Evolutionary conservation across 2,329 filamentous ascomycete species (phyloP).

Genomic region (Aspergillus fructus): DNA sequence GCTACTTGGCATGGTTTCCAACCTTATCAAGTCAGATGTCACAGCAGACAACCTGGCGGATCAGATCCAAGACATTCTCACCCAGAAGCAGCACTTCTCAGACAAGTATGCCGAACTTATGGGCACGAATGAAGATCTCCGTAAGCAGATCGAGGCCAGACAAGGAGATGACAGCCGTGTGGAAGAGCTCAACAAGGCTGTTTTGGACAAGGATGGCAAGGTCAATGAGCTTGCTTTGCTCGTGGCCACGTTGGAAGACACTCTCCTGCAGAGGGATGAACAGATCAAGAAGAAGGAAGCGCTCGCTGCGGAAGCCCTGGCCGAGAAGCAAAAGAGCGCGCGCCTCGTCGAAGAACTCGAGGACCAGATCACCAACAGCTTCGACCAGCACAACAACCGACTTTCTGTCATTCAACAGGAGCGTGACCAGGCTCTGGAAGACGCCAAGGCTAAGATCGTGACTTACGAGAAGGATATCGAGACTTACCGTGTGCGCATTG

Average conservation of each 20-base stretch:
- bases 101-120: slow-evolving; percentile 44
- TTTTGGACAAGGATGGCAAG: slow-evolving; percentile 51
- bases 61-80: slow-evolving; percentile 58
- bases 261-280: slow-evolving; percentile 44
- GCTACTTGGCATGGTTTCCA: slow-evolving; percentile 60
- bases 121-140: slow-evolving; percentile 39
- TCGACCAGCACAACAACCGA: slow-evolving; percentile 91
- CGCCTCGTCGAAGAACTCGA: slow-evolving; percentile 93
- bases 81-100: slow-evolving; percentile 43
- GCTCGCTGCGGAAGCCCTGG: slow-evolving; percentile 51
- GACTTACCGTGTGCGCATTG: slow-evolving; percentile 53
- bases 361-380: slow-evolving; percentile 92
- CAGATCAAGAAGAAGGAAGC: slow-evolving; percentile 48
- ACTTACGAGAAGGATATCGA: slow-evolving; percentile 70
- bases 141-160: slow-evolving; percentile 36
- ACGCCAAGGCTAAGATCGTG: slow-evolving; percentile 65
- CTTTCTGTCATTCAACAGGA: slow-evolving; percentile 78
- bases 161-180: slow-evolving; percentile 38
- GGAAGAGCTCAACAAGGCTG: slow-evolving; percentile 40
- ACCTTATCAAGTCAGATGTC: slow-evolving; percentile 47
- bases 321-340: slow-evolving; percentile 84
- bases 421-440: slow-evolving; percentile 72
- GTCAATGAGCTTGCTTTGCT: slow-evolving; percentile 55
- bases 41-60: slow-evolving; percentile 59
- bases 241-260: slow-evolving; percentile 48